These are phyloP conservation scores for Reutealis trisperma DNA, from an alignment of 345 rosid species.

Conservation along the genomic window DNA sequence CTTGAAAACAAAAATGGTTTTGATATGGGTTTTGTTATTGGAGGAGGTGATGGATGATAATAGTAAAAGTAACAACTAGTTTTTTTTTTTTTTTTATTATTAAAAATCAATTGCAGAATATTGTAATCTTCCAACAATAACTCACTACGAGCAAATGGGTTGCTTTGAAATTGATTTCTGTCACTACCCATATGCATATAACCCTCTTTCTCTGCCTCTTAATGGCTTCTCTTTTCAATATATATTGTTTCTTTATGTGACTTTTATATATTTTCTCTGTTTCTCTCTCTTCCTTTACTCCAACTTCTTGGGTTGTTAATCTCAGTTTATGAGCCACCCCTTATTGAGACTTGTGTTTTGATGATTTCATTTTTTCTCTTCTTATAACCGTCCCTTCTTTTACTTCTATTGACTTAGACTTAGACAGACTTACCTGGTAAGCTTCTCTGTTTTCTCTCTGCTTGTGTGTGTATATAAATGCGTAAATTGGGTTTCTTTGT, in stretches of 20 bases:
- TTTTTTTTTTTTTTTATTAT: neutral
- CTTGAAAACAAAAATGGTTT: neutral
- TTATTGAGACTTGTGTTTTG: constrained; percentile 15
- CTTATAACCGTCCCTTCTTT: constrained; percentile 32
- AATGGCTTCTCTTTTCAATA: constrained; percentile 16
- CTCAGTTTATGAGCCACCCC: constrained; percentile 7
- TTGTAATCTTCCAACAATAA: constrained; percentile 17
- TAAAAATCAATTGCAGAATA: constrained; percentile 9
- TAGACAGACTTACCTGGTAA: constrained; percentile 21
- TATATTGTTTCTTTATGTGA: neutral
- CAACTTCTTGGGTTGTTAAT: constrained; percentile 26
- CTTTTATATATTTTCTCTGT: neutral
- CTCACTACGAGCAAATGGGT: constrained; percentile 20
- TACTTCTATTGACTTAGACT: constrained; percentile 29
- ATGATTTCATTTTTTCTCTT: constrained; percentile 10
- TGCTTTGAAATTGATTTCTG: constrained; percentile 24
- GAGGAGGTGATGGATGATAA: constrained; percentile 17
- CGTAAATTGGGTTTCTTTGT: neutral
- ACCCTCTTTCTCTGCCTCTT: constrained; percentile 12
- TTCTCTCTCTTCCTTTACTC: constrained; percentile 40
- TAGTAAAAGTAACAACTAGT: neutral
- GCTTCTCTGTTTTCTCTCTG: constrained; percentile 8
- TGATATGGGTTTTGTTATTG: constrained; percentile 14
- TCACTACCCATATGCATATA: constrained; percentile 1
- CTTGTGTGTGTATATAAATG: neutral